Evolutionary conservation across 495 filamentous ascomycete genomes (phyloP).

Genomic region (Podospora pseudopauciseta): DNA sequence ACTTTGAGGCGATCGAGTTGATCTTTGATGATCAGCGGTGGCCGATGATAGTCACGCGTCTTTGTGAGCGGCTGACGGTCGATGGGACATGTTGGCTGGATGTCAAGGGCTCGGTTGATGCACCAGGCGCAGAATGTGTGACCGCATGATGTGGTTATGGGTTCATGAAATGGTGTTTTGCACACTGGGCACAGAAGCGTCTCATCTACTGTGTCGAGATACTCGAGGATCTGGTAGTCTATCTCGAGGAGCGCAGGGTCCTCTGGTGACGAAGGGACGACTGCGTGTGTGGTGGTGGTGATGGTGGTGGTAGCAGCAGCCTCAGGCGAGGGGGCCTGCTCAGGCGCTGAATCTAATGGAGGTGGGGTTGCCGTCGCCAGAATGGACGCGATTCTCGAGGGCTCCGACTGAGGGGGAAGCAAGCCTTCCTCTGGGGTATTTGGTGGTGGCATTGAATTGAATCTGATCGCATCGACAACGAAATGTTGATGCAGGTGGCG

Average conservation of each 20-base stretch:
- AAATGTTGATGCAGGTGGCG: not conserved
- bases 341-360: slow-evolving; percentile 3
- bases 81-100: slow-evolving; percentile 47
- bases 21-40: slow-evolving; percentile 46
- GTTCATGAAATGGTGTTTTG: slow-evolving; percentile 66
- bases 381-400: not conserved
- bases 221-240: slow-evolving; percentile 69
- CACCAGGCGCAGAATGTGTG: slow-evolving; percentile 70
- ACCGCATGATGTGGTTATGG: slow-evolving; percentile 66
- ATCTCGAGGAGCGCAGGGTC: slow-evolving; percentile 20
- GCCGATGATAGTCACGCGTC: slow-evolving; percentile 23
- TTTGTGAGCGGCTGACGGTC: slow-evolving; percentile 46
- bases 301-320: too few relatives aligned
- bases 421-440: slow-evolving; percentile 22
- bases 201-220: slow-evolving; percentile 64
- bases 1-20: slow-evolving; percentile 76
- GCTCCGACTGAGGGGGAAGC: not conserved
- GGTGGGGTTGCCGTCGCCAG: not conserved
- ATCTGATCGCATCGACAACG: not conserved
- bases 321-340: not conserved
- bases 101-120: slow-evolving; percentile 56
- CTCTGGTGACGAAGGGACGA: slow-evolving; percentile 8
- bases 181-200: slow-evolving; percentile 84
- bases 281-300: not conserved
- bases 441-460: slow-evolving; percentile 21